Conservation (phyloP, 176 grass and related monocot species). For the Ensete glaucum region DNA sequence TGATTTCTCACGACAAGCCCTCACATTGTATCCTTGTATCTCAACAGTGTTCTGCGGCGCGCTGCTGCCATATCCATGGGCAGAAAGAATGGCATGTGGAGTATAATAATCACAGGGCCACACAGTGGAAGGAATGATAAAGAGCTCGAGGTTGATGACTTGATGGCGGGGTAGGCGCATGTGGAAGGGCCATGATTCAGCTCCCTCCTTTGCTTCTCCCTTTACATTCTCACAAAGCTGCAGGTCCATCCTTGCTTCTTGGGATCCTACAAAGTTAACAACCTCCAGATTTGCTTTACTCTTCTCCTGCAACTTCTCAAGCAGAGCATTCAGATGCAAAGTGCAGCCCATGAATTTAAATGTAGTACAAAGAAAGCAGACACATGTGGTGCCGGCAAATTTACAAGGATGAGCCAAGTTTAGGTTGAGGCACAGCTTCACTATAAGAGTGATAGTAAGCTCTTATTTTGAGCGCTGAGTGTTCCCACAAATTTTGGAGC, state of each 20-base stretch:
- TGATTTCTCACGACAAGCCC: too few species aligned
- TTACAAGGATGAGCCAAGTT: too few species aligned
- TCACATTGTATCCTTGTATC: too few species aligned
- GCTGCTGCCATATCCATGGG: neutral
- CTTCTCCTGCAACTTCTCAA: too few species aligned
- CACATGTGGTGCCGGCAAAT: neutral
- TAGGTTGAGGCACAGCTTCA: too few species aligned
- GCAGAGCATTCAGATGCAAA: too few species aligned
- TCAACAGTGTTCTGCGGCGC: neutral
- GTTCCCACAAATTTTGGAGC: neutral
- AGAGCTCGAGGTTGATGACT: neutral
- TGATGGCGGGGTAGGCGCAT: neutral
- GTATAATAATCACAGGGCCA: neutral
- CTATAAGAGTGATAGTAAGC: neutral
- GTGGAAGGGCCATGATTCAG: conserved; percentile 10
- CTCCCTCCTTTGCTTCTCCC: conserved; percentile 5
- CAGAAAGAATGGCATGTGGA: conserved; percentile 6
- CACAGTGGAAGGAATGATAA: neutral
- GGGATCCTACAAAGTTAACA: conserved; percentile 8
- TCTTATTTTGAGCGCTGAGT: neutral
- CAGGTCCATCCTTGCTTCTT: neutral
- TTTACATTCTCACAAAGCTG: conserved; percentile 1
- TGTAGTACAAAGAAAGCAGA: neutral
- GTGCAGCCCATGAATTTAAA: neutral
- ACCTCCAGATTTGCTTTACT: neutral